Conservation (phyloP, 176 grass and related monocot species). For the Eleusine indica region DNA sequence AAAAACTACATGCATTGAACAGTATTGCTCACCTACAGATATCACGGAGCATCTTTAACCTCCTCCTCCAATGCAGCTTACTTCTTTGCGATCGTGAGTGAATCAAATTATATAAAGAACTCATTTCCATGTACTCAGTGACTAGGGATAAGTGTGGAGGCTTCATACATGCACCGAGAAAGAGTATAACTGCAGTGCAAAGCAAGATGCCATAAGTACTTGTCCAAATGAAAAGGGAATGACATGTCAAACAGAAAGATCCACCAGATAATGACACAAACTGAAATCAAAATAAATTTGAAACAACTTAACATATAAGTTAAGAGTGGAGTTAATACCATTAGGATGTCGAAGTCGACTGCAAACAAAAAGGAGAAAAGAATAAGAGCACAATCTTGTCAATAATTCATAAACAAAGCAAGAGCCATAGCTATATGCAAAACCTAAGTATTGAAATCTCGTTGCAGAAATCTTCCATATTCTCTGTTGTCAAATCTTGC, state of each 20-base stretch:
- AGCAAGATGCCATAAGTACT: conserved; percentile 21
- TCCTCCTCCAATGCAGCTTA: conserved; percentile 88
- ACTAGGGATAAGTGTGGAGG: conserved; percentile 91
- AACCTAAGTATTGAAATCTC: conserved; percentile 98
- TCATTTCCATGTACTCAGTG: conserved; percentile 97
- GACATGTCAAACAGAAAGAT: conserved; percentile 14
- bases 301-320: conserved; percentile 19
- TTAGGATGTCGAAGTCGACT: conserved; percentile 98
- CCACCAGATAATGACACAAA: conserved; percentile 19
- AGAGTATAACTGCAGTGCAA: conserved; percentile 84
- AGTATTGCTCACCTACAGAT: conserved; percentile 78
- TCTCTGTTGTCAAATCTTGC: conserved; percentile 98
- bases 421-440: conserved; percentile 29
- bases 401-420: conserved; percentile 20
- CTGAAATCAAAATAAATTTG: conserved; percentile 19
- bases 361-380: conserved; percentile 38
- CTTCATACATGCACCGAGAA: conserved; percentile 97
- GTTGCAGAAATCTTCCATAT: conserved; percentile 99
- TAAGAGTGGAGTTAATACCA: conserved; percentile 58
- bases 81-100: conserved; percentile 75
- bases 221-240: conserved; percentile 29
- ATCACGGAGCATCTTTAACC: conserved; percentile 98
- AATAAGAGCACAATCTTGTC: conserved; percentile 39
- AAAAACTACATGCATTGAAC: conserved; percentile 15
- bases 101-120: conserved; percentile 97